Evolutionary conservation across 2,329 filamentous ascomycete species (phyloP).

Genomic region (Sordariomycetes sp.): DNA sequence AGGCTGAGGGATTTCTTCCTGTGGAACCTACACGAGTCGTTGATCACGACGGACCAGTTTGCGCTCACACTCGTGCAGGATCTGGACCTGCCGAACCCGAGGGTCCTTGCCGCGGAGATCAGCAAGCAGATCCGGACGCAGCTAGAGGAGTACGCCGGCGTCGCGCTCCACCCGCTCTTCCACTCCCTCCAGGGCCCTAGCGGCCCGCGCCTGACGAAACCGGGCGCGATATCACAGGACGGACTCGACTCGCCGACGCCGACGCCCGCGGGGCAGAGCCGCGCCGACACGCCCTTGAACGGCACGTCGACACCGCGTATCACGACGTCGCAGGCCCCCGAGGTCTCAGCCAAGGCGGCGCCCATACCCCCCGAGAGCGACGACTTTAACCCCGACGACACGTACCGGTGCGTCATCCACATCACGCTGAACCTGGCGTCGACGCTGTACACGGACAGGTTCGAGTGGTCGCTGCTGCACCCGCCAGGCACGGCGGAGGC

Average conservation of each 20-base stretch:
- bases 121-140: slow-evolving; percentile 91
- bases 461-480: slow-evolving; percentile 92
- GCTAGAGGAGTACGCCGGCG: slow-evolving; percentile 88
- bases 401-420: slow-evolving; percentile 83
- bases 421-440: slow-evolving; percentile 87
- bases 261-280: slow-evolving; percentile 21
- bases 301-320: slow-evolving; percentile 30
- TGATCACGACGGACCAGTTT: slow-evolving; percentile 92
- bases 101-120: slow-evolving; percentile 61
- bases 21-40: slow-evolving; percentile 92
- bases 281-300: slow-evolving; percentile 20
- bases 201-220: slow-evolving; percentile 1
- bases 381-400: slow-evolving; percentile 80
- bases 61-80: slow-evolving; percentile 85
- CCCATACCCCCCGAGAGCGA: slow-evolving; percentile 52
- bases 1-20: slow-evolving; percentile 89
- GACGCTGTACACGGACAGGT: slow-evolving; percentile 88
- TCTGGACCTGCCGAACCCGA: slow-evolving; percentile 72
- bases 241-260: slow-evolving; percentile 11
- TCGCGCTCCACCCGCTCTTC: slow-evolving; percentile 86
- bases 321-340: slow-evolving; percentile 24
- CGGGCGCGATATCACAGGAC: background rate
- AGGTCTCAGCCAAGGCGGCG: slow-evolving; percentile 58
- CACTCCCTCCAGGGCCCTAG: slow-evolving; percentile 9
- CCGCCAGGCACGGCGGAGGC: slow-evolving; percentile 83